Base-by-base conservation (phyloP, 345 rosid genomes). In the Camelina hispida region DNA sequence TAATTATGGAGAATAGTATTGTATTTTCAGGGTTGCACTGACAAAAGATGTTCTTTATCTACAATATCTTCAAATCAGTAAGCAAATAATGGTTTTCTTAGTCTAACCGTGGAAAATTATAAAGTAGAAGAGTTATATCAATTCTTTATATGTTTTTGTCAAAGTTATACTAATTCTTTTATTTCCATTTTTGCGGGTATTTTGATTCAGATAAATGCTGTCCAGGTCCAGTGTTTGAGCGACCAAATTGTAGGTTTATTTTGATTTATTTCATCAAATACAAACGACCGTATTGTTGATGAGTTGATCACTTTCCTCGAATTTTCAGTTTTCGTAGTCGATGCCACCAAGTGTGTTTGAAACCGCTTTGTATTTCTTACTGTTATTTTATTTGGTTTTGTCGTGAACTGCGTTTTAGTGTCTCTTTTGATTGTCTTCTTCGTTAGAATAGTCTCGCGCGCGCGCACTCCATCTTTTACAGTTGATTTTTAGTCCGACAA, bases 391-490 rank as follows among this genome's bases (percentile, higher is more conserved):
- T 53, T 61, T 37, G 30, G 2, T 50, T 52, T 14, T 66, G 65
- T 44, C 63, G 38, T 55, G 25, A 63, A 54, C 6, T 64, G 77
- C n/a, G 25, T 54, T 42, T 25, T 23, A 38, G 5, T 51, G 10
- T 47, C 2, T 16, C 1, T 4, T 2, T 5, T 6, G 17, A 7
- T 48, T 68, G 20, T 25, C 28, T 4, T 25, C 30, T 28, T 28
- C 30, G 30, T 28, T 28, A 28, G 74, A 76, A 69, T 52, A 62
- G 75, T 76, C 75, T 68, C 57, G 79, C 28, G 28, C 57, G 79
- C 28, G 28, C 28, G 28, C 74, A 42, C 69, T 76, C 79, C 79
- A 69, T 13, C 56, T 32, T 76, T 61, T 76, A 76, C 79, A 7
- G 69, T 68, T 67, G 73, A 67, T 48, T 67, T 67, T 58, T 74